These are phyloP conservation scores for Leishmania mexicana DNA, from an alignment of 208 protist genomes.

Conservation along the genomic window DNA sequence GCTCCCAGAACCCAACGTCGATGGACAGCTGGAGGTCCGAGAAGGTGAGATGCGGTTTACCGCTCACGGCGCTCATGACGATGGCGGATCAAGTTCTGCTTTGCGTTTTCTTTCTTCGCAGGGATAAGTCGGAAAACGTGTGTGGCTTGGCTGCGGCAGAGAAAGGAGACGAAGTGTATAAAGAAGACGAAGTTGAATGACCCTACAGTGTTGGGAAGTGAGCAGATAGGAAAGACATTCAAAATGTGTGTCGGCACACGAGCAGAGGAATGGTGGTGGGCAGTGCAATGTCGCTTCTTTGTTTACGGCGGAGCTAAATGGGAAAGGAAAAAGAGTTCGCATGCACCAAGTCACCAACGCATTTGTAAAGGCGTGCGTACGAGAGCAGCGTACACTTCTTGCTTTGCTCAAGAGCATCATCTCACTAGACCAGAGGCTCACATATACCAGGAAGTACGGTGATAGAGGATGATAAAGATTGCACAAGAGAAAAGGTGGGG, in stretches of 20 bases:
- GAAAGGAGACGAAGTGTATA: not conserved
- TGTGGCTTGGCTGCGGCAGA: not conserved
- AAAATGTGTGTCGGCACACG: not conserved
- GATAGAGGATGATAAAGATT: not conserved
- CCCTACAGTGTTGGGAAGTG: not conserved
- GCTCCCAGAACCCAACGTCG: conserved; percentile 67
- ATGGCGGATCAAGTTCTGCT: not conserved
- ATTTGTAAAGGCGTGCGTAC: not conserved
- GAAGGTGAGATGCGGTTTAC: conserved; percentile 31
- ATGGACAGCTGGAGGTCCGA: conserved; percentile 45
- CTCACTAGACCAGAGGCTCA: not conserved
- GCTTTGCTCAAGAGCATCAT: not conserved
- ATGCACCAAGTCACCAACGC: not conserved
- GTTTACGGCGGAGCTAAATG: not conserved
- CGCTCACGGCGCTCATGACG: not conserved
- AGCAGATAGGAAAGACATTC: not conserved
- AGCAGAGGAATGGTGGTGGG: not conserved
- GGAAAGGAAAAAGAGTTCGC: not conserved
- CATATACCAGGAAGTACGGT: too few relatives aligned
- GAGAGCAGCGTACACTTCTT: not conserved
- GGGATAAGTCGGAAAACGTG: not conserved
- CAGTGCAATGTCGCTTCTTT: not conserved
- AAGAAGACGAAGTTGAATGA: not conserved
- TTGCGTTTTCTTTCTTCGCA: not conserved
- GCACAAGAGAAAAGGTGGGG: not conserved